A percentile compares a stretch with the other conserved stretches of the same genome.
phyloP scores from a whole-genome alignment of 371 early-diverging fungal genomes.

The Mucor irregularis region DNA sequence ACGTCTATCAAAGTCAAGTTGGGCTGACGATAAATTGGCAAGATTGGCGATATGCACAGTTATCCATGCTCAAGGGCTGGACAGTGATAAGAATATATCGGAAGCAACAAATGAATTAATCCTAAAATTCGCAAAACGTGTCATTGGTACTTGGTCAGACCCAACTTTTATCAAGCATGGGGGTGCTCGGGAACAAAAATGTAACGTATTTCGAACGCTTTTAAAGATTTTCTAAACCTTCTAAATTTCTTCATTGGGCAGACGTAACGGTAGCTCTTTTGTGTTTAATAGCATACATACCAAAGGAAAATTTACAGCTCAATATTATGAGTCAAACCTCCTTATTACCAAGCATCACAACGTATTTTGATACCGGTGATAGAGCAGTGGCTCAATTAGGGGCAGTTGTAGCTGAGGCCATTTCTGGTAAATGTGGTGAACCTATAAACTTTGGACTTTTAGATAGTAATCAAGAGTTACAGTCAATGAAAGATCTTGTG shows the following conservation, averaged over 20 bases:
- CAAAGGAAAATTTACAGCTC: not conserved
- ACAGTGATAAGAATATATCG: not conserved
- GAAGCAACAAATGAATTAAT: not conserved
- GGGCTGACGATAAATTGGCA: constrained; percentile 15
- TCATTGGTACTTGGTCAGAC: constrained; percentile 38
- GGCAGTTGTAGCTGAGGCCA: constrained; percentile 40
- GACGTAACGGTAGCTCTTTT: constrained; percentile 32
- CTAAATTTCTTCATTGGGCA: constrained; percentile 4
- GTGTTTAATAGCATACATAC: constrained; percentile 24
- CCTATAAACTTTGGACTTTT: constrained; percentile 33
- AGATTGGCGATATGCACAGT: constrained; percentile 9
- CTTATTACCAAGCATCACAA: constrained; percentile 18
- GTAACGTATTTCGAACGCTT: constrained; percentile 28
- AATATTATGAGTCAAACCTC: constrained; percentile 11
- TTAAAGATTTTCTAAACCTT: too few species aligned
- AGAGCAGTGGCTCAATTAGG: constrained; percentile 28
- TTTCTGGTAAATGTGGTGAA: constrained; percentile 27
- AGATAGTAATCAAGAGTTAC: constrained; percentile 16
- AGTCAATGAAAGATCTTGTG: constrained; percentile 22
- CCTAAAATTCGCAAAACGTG: not conserved
- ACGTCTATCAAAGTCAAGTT: constrained; percentile 7
- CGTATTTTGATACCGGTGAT: constrained; percentile 34
- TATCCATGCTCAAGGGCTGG: not conserved
- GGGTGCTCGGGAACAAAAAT: constrained; percentile 24
- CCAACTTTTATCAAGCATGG: constrained; percentile 37